Percentiles rank a stretch among this genome's conserved stretches.
Evolutionary conservation across 1,139 yeast genomes (phyloP).

Genomic region (Candida albicans): DNA sequence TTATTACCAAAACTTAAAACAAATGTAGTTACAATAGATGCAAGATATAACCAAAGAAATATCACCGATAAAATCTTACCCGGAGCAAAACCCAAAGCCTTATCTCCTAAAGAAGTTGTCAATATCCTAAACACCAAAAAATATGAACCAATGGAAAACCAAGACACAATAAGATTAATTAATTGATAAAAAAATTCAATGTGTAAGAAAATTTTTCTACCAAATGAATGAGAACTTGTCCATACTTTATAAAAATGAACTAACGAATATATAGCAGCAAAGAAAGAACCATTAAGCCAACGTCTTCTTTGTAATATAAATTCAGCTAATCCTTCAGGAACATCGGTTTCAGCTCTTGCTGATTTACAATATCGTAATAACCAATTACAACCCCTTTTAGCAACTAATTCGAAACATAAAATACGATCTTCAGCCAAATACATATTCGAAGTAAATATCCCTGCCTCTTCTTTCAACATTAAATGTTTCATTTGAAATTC

Average conservation of each 20-base stretch:
- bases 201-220: constrained; percentile 44
- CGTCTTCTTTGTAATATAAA: constrained; percentile 51
- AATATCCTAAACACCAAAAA: constrained; percentile 78
- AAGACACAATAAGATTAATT: constrained; percentile 53
- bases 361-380: constrained; percentile 46
- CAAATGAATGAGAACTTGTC: constrained; percentile 43
- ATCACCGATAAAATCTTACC: constrained; percentile 79
- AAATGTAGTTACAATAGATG: constrained; percentile 87
- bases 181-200: constrained; percentile 46
- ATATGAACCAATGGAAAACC: constrained; percentile 83
- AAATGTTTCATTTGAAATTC: constrained; percentile 42
- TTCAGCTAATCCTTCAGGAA: constrained; percentile 48
- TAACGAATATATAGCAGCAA: constrained; percentile 49
- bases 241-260: constrained; percentile 47
- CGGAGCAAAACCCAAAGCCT: constrained; percentile 52
- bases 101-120: constrained; percentile 64
- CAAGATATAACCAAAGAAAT: constrained; percentile 85
- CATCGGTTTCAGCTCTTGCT: constrained; percentile 52
- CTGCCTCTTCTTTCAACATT: constrained; percentile 47
- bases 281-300: constrained; percentile 53
- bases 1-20: constrained; percentile 91
- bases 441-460: constrained; percentile 52
- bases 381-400: constrained; percentile 46
- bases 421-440: constrained; percentile 53
- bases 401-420: constrained; percentile 49